Percentiles rank a stretch among this genome's conserved stretches.
phyloP scores from a whole-genome alignment of 78 protist species.

The Dictyostelium firmibasis region DNA sequence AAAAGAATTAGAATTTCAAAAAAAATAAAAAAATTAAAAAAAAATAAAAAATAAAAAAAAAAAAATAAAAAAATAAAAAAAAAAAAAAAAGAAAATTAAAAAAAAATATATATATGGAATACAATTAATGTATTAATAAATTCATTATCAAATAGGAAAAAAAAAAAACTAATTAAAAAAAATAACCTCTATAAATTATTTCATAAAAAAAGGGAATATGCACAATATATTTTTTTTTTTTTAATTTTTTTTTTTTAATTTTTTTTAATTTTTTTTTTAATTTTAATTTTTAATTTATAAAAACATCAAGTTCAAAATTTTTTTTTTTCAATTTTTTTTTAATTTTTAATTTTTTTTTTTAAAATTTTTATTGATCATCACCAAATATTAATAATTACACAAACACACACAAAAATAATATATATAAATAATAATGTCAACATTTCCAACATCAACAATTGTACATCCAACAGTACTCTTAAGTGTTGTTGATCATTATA shows the following conservation, averaged over 20 bases:
- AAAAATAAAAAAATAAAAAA: too few relatives aligned
- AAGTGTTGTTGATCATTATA: slow-evolving; percentile 96
- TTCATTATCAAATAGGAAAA: too few relatives aligned
- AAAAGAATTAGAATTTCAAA: neutral
- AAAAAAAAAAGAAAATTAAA: too few relatives aligned
- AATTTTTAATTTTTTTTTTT: neutral
- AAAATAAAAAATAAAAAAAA: too few relatives aligned
- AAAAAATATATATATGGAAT: too few relatives aligned
- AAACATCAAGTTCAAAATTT: neutral
- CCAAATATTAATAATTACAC: neutral
- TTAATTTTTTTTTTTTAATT: neutral
- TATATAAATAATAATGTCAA: neutral
- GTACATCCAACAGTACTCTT: slow-evolving; percentile 98
- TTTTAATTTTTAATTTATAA: neutral
- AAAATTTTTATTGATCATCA: neutral
- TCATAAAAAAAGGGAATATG: too few relatives aligned
- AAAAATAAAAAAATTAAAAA: neutral
- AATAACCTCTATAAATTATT: too few relatives aligned
- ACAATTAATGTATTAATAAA: too few relatives aligned
- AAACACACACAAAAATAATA: neutral
- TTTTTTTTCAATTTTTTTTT: neutral
- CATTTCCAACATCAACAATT: slow-evolving; percentile 36
- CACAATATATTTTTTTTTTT: neutral
- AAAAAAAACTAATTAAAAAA: too few relatives aligned
- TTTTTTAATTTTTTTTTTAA: neutral